phyloP scores from a whole-genome alignment of 2,329 filamentous ascomycete genomes.

The Penicillium brasilianum region DNA sequence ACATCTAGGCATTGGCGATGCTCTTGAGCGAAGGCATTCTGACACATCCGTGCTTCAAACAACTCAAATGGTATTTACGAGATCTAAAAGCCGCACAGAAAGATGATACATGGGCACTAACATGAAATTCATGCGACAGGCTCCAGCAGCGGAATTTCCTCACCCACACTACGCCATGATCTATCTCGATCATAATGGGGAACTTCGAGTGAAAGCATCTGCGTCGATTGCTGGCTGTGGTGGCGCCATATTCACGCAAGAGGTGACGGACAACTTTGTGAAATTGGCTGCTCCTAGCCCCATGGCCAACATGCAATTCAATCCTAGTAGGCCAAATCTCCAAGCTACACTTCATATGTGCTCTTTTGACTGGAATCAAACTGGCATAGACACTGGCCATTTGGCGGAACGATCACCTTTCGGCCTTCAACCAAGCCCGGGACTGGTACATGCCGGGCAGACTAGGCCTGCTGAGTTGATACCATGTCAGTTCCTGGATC shows the following conservation, averaged over 20 bases:
- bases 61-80: conserved; percentile 22
- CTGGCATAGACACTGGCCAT: conserved; percentile 16
- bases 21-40: conserved; percentile 29
- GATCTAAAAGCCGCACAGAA: background rate
- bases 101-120: background rate
- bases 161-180: conserved; percentile 46
- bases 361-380: background rate
- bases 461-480: conserved; percentile 33
- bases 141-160: conserved; percentile 30
- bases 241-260: conserved; percentile 42
- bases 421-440: conserved; percentile 22
- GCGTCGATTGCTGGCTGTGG: conserved; percentile 41
- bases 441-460: conserved; percentile 33
- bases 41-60: conserved; percentile 25
- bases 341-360: no score
- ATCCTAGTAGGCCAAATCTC: conserved; percentile 30
- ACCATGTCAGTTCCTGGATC: conserved; percentile 39
- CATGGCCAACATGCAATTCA: conserved; percentile 29
- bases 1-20: conserved; percentile 18
- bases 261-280: conserved; percentile 43
- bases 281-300: conserved; percentile 32
- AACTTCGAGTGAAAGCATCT: conserved; percentile 39
- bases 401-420: conserved; percentile 13
- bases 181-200: conserved; percentile 43
- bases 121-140: conserved; percentile 10